Base-by-base conservation (phyloP, 768 basidiomycete species). In the Kwoniella sp. region DNA sequence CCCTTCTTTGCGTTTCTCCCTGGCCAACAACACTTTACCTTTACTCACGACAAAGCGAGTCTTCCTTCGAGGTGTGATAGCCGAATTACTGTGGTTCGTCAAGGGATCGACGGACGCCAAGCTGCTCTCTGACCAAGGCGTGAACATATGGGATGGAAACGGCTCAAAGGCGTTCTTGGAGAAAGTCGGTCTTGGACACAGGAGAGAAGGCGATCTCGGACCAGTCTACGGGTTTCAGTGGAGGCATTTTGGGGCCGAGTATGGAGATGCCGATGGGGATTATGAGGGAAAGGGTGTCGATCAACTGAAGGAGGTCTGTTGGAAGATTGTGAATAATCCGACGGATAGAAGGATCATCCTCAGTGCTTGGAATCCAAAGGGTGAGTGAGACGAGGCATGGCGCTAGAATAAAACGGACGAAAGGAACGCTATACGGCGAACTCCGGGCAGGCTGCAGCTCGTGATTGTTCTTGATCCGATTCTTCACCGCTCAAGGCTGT, bases 141-240 rank as follows among this genome's bases (percentile, higher is more conserved):
- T 98, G 67, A 90, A 91, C 79, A 98, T 99, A 73, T 99, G 96
- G 96, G 93, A 97, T 77, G 93, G 94, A 0, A 98, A 99, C 69
- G 94, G 92, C 8, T 89, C 89, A 1, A 86, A 89, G 67, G 89
- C 87, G 70, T 98, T 95, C 74, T 82, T 98, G 29, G 91, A 93
- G 75, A 85, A 85, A 63, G 84, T 91, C 22, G 95, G 96, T 2
- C 81, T 98, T n/a, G 85, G 85, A 0, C 89, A 94, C 77, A 84
- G 93, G 30, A 83, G 90, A 5, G 90, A 92, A 77, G 95, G 95
- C 4, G 96, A 99, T 78, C 82, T 99, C 3, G 96, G 96, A 0
- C 95, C 95, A 0, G 92, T 99, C 0, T 99, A 99, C 77, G 94
- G 94, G 0, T 96, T 96, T 76, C 93, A 94, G 73, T 97, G 93